Evolutionary conservation across 164 flowering plant species (phyloP), one percentile per base, ranked within the genome.

Genomic region (Vitis labrusca): DNA sequence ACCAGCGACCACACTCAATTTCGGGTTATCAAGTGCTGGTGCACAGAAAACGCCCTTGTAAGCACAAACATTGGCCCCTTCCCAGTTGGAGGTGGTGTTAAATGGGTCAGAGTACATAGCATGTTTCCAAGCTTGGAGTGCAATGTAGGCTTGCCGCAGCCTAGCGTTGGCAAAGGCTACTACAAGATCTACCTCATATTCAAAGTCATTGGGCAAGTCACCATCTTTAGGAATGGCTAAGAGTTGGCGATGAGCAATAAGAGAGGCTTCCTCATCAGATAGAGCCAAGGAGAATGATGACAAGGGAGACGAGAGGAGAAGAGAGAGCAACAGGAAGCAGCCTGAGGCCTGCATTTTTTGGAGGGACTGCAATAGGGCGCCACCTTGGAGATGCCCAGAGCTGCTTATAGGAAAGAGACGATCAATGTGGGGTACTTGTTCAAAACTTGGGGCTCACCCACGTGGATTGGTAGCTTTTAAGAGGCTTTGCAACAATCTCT

Each of bases 61-160:
- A 10, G n/a, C 15, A 14, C 71, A 68, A 3, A 68, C 71, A n/a
- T 68, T 17, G 32, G 55, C n/a, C 7, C 71, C 71, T 3, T 9
- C 30, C 71, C 71, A 68, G 55, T 58, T 59, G 7, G 44, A 3
- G 11, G 89, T 89, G 29, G 78, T 71, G 54, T 85, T 83, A 5
- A 16, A 53, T 0, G 97, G 94, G 76, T 91, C 97, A 0, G 93
- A 89, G 56, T 77, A 84, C 0, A 91, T 80, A 14, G 87, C 87
- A 19, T 73, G 67, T 66, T 88, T 91, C 89, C 88, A 88, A 23
- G 91, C 89, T 17, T 90, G 86, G 23, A 91, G 84, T 10, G 90
- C 94, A 47, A 81, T 61, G 63, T 86, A 86, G 1, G 94, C 90
- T 16, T 73, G 59, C 15, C 59, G 65, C 7, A 89, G 86, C 79